These are phyloP conservation scores for Davidsoniella australis DNA, from an alignment of 2,329 filamentous ascomycete species.

Conservation along the genomic window DNA sequence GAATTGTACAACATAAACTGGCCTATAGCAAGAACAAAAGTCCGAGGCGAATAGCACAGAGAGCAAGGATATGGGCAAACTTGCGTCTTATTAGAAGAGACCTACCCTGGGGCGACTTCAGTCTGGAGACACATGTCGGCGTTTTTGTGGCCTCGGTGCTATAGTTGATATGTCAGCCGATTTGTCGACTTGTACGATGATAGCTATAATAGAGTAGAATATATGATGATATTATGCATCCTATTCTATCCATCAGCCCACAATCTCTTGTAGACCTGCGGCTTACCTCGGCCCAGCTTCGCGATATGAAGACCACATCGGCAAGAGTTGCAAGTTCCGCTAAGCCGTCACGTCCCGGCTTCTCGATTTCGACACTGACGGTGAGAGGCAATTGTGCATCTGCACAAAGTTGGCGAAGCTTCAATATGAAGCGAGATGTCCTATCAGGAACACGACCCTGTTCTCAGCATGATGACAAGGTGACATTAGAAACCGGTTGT, in stretches of 20 bases:
- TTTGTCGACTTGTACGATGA: too few species aligned
- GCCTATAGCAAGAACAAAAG: too few species aligned
- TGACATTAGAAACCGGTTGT: not conserved
- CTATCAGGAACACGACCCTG: slow-evolving; percentile 48
- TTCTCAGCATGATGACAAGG: not conserved
- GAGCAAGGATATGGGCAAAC: too few species aligned
- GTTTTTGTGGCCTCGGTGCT: slow-evolving; percentile 19
- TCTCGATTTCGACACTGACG: slow-evolving; percentile 58
- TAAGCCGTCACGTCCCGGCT: slow-evolving; percentile 44
- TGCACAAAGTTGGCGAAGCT: slow-evolving; percentile 21
- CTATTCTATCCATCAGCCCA: slow-evolving; percentile 19
- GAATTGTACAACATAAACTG: too few species aligned
- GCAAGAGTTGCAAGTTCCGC: slow-evolving; percentile 41
- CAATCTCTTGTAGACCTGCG: too few species aligned
- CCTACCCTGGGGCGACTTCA: slow-evolving; percentile 16
- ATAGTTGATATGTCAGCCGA: too few species aligned
- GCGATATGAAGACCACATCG: slow-evolving; percentile 59
- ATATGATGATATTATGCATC: slow-evolving; percentile 9
- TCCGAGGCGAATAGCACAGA: too few species aligned
- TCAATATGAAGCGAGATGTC: slow-evolving; percentile 38
- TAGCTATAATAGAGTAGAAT: not conserved
- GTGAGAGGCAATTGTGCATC: slow-evolving; percentile 19
- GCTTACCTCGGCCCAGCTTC: slow-evolving; percentile 45
- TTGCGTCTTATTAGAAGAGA: not conserved
- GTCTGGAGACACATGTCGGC: slow-evolving; percentile 28